Percentiles rank a stretch among this genome's conserved stretches.
These are phyloP conservation scores for Trichoderma pleuroti DNA, from an alignment of 2,329 filamentous ascomycete genomes.

Conservation along the genomic window DNA sequence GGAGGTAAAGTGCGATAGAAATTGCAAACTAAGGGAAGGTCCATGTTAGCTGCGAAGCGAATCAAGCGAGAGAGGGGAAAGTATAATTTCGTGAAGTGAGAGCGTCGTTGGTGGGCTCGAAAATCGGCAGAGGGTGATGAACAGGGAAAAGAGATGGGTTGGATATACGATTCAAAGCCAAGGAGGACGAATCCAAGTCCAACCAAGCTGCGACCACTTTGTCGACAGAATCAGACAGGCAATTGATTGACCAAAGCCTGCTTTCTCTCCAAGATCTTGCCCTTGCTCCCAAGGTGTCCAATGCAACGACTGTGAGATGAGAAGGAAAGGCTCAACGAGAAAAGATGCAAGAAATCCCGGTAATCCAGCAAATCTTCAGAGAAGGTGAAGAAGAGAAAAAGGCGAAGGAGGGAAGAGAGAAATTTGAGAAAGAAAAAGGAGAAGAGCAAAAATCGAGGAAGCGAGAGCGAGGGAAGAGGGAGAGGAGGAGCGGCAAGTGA, in stretches of 20 bases:
- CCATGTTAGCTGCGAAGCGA: constrained; percentile 28
- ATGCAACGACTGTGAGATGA: not conserved
- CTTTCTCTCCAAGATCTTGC: not conserved
- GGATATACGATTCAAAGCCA: constrained; percentile 5
- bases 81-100: not conserved
- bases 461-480: not conserved
- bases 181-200: not conserved
- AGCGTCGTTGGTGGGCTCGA: not conserved
- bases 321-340: not conserved
- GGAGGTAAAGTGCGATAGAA: not conserved
- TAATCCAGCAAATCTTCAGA: not conserved
- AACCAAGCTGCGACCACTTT: not conserved
- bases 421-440: not conserved
- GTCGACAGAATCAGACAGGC: not conserved
- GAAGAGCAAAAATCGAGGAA: not conserved
- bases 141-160: not conserved
- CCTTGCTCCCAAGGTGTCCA: not conserved
- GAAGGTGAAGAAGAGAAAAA: not conserved
- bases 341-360: not conserved
- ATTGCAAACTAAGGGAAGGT: constrained; percentile 25
- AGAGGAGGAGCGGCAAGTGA: not conserved
- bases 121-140: not conserved
- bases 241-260: not conserved
- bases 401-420: not conserved
- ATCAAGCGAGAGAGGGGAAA: not conserved